phyloP scores from a whole-genome alignment of 805 yeast species.

The Sungouiella blattae region DNA sequence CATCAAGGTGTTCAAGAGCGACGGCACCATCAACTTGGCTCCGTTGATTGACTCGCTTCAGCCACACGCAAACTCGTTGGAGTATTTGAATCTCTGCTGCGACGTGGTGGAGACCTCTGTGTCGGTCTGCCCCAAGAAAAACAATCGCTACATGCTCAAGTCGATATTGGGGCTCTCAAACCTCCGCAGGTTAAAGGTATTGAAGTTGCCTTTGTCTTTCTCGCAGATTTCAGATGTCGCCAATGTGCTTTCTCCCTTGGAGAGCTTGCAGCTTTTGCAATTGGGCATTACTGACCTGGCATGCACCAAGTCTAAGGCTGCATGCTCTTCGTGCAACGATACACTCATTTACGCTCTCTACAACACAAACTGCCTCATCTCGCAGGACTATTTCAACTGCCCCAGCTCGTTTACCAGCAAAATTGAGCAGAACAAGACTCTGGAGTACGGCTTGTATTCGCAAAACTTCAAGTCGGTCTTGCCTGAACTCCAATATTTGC shows the following conservation, averaged over 20 bases:
- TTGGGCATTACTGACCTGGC: slow-evolving; percentile 11
- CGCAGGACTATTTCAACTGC: slow-evolving; percentile 12
- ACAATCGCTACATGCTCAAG: slow-evolving; percentile 4
- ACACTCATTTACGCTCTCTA: slow-evolving; percentile 6
- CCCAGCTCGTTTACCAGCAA: slow-evolving; percentile 7
- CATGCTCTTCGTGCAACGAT: slow-evolving; percentile 9
- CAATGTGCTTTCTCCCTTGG: not conserved
- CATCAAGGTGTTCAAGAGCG: slow-evolving; percentile 6
- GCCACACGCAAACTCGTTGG: slow-evolving; percentile 7
- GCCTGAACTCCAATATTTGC: slow-evolving; percentile 4
- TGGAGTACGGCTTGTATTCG: slow-evolving; percentile 8
- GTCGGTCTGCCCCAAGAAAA: slow-evolving; percentile 8
- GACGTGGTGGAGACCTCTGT: slow-evolving; percentile 7
- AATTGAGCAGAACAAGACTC: slow-evolving; percentile 6
- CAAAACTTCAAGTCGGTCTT: slow-evolving; percentile 1
- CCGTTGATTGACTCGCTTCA: slow-evolving; percentile 10
- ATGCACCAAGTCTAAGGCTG: not conserved
- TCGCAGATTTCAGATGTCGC: slow-evolving; percentile 8
- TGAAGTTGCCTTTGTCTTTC: slow-evolving; percentile 10
- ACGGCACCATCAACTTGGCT: slow-evolving; percentile 6
- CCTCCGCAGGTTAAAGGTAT: slow-evolving; percentile 4
- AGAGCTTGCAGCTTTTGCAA: slow-evolving; percentile 6
- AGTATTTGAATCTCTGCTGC: slow-evolving; percentile 11
- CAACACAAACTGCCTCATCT: slow-evolving; percentile 10
- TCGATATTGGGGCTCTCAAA: slow-evolving; percentile 7